Evolutionary conservation across 345 rosid genomes (phyloP), one percentile per base, ranked within the genome.

Genomic region (Camelina hispida): DNA sequence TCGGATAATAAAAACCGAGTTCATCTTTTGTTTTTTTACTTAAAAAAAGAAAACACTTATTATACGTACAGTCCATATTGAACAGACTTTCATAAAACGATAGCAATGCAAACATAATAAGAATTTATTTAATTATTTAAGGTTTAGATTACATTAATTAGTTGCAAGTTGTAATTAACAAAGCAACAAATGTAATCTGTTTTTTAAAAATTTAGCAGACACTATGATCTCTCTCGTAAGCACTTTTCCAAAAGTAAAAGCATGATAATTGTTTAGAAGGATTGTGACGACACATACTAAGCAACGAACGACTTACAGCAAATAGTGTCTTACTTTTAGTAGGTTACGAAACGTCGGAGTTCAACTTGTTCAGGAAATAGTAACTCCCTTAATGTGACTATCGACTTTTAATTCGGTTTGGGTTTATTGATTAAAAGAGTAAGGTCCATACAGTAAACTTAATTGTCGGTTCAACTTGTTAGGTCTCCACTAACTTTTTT

Each of bases 221-320:
- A 70, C 8, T 57, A 72, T 65, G 77, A 77, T 71, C 37, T 46
- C 37, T 46, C 68, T 59, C 50, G 34, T 51, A 34, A 23, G 13
- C 48, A 66, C 73, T 78, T 78, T 78, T 11, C 16, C 34, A 65
- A 77, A 78, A 66, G 81, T 38, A 59, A 77, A 77, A 78, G 52
- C 57, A 65, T 71, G 23, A 71, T 65, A 18, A 71, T 69, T 47
- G 34, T 69, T 47, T 54, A 22, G n/a, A 65, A 43, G 35, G 66
- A 77, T 63, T 54, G 54, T 76, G 75, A 71, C 76, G 71, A 70
- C 58, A 64, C 51, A 64, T 46, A 60, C 75, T 47, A 64, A 37
- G 53, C 61, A 75, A 51, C 73, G 52, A 75, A 51, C 62, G 16
- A 51, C 48, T 37, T 42, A 25, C 69, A 76, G 40, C 64, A 68